Evolutionary conservation across 179 eudicot species (phyloP), one percentile per base, ranked within the genome.

Genomic region (Corrigiola litoralis): DNA sequence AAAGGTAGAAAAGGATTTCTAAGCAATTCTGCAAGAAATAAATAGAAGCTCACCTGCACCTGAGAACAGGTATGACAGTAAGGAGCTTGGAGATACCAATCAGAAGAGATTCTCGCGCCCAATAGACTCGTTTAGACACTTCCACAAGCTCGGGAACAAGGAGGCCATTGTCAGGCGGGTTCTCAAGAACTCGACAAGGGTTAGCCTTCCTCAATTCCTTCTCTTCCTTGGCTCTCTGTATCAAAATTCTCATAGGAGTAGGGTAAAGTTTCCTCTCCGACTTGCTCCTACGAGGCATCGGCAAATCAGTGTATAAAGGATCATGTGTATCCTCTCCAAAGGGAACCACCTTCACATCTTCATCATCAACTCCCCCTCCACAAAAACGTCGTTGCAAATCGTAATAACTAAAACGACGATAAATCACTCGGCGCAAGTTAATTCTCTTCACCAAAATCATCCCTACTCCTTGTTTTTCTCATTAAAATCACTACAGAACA

Each of bases 111-210:
- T 78, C 82, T 21, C 82, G 48, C 3, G 87, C 85, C 67, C 76
- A 78, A 34, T 80, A 72, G 42, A 85, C 90, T 37, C 25, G 75
- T n/a, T 56, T 80, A 66, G 90, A 81, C 23, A 82, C 77, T 12
- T 68, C 70, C 17, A 85, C 75, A 34, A 85, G 85, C 53, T 80
- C 79, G 4, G 87, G 87, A 61, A 82, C 82, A 40, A 85, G 84
- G 0, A 85, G 77, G 21, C 90, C 90, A 44, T 85, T 85, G 10
- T 76, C 87, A 4, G 90, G 90, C 20, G 82, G 81, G 23, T 80
- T 75, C 55, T 80, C 77, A 29, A 85, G 81, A 66, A 82, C 42
- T 38, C 75, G 75, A 74, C 81, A 78, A 4, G 87, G 90, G 29
- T 80, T 75, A 13, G 49, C 72, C 74, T 76, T 85, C 56, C 77